Base-by-base conservation (phyloP, 257 asterid genomes). In the Jacaranda mimosifolia region DNA sequence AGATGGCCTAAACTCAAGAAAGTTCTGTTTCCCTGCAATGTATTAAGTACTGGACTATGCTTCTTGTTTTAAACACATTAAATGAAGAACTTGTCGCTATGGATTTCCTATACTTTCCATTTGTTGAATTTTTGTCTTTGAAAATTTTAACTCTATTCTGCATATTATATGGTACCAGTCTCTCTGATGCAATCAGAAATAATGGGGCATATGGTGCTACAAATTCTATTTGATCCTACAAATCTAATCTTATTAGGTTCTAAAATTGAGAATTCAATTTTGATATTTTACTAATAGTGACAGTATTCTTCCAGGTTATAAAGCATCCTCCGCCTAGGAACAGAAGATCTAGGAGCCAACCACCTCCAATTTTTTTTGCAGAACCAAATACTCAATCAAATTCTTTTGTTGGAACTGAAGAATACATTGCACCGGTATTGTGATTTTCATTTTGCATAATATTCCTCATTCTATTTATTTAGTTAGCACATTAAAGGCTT, bases 351-450 rank as follows among this genome's bases (percentile, higher is more conserved):
- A 86, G 85, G 80, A 88, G 87, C 74, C 93, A 91, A 63, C 97
- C 89, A 43, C 94, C 94, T 72, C 99, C 99, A 55, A 77, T 82
- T 39, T 90, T 95, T 72, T 88, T 91, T 68, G 98, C 99, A 67
- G 98, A 95, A 81, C 99, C 99, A 73, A 77, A 73, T 80, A 79
- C 97, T 8, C 98, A 89, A 76, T 95, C 99, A 46, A 95, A 95
- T 87, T 95, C 99, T 36, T 95, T 95, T 60, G 99, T 95, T 35
- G 99, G 99, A 57, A 95, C 98, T 72, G 99, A 95, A 87, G 99
- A 95, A 82, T 95, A 95, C 80, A 93, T 95, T 83, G 97, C 99
- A 48, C 99, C 99, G 83, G 99, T 95, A 95, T 57, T 85, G 51
- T 67, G 45, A 59, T 67, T 26, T 48, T 65, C 74, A 18, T 58